These are phyloP conservation scores for Monilinia fructicola DNA, from an alignment of 2,329 filamentous ascomycete genomes.

Conservation along the genomic window DNA sequence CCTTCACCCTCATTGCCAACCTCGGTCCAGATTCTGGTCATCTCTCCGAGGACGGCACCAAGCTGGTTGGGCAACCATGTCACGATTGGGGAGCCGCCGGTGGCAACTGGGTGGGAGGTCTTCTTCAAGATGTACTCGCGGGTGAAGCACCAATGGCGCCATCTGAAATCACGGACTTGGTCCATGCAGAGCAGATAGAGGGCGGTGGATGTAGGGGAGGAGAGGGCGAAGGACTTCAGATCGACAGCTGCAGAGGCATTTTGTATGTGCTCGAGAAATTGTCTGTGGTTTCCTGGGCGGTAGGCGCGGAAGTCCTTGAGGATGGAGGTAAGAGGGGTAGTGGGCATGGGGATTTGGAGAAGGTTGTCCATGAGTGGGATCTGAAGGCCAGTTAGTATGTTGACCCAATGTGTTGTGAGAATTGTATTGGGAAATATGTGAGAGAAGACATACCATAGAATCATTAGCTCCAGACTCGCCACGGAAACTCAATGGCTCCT, in stretches of 20 bases:
- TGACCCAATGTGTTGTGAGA: neutral
- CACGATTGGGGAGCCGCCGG: conserved; percentile 77
- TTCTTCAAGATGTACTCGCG: conserved; percentile 81
- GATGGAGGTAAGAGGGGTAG: conserved; percentile 85
- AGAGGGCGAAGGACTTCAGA: conserved; percentile 59
- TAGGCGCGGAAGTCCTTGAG: conserved; percentile 87
- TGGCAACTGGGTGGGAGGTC: conserved; percentile 73
- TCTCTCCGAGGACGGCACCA: conserved; percentile 69
- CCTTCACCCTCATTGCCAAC: conserved; percentile 34
- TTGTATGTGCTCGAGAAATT: conserved; percentile 74
- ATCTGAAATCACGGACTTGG: conserved; percentile 77
- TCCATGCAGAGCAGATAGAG: conserved; percentile 67
- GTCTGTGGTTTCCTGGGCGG: conserved; percentile 82
- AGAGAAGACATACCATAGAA: conserved; percentile 62
- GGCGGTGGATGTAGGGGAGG: conserved; percentile 54
- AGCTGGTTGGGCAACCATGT: conserved; percentile 85
- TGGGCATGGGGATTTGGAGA: conserved; percentile 81
- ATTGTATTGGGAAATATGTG: neutral
- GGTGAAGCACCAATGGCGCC: conserved; percentile 84
- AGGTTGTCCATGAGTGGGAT: conserved; percentile 88
- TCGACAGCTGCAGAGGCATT: conserved; percentile 50
- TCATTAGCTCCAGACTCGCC: conserved; percentile 95
- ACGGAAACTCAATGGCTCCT: conserved; percentile 76
- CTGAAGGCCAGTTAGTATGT: conserved; percentile 38
- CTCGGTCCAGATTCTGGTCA: conserved; percentile 54